Base-by-base conservation (phyloP, 805 yeast species). In the Teunomyces barrocoloradensis region DNA sequence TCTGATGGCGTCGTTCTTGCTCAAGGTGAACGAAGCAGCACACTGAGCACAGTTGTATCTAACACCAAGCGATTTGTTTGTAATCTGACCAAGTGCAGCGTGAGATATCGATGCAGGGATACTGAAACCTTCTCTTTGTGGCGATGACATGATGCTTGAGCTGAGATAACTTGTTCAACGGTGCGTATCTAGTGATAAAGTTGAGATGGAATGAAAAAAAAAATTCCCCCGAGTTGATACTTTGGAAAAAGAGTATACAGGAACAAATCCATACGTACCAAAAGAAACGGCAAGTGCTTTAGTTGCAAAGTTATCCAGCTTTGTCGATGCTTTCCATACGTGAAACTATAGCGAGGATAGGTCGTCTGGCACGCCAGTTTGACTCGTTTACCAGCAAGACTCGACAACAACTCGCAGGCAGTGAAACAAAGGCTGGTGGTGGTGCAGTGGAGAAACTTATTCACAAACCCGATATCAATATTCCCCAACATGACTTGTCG, bases 21-120 rank as follows among this genome's bases (percentile, higher is more conserved):
- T 84, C 56, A 94, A 80, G 2, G 96, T 82, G 58, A 91, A 86
- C 46, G 85, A 84, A 47, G 91, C 81, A 6, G 97, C 96, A 72
- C 99, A 94, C 74, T 89, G 94, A 38, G 98, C 96, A 71, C 99
- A 92, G 64, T 90, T 84, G 72, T 92, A 92, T 61, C 87, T 88
- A 58, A 90, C 94, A 47, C 97, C 96, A 60, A 84, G 85, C 49
- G 84, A 82, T 56, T 73, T 73, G 62, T 63, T 63, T 36, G 75
- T 65, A 51, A 87, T 79, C 32, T 90, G 87, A 29, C 96, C 96
- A 41, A 95, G 95, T 21, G 91, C 91, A 59, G 88, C 90, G 52
- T 77, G 74, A 36, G 82, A 79, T 50, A 83, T 78, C 47, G 87
- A 84, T 42, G 87, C 75, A 56, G 95, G 94, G 53, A 89, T 88